Evolutionary conservation across 2,329 filamentous ascomycete species (phyloP).

Genomic region (Bipolaris sorokiniana): DNA sequence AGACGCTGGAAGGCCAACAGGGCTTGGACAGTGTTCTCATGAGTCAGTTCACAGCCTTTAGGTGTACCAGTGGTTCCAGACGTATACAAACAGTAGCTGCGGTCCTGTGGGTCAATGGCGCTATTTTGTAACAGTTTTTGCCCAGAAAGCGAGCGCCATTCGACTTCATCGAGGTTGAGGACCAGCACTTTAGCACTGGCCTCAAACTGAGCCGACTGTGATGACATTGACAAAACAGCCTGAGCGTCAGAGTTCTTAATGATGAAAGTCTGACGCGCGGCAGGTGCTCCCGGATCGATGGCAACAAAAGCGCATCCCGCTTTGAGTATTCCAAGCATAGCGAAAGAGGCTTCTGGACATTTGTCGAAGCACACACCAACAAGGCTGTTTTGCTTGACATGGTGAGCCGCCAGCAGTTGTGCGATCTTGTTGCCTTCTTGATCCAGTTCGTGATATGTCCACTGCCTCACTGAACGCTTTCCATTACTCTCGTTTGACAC

Average conservation of each 20-base stretch:
- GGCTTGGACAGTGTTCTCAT: conserved; percentile 86
- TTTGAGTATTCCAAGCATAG: conserved; percentile 82
- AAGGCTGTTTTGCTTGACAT: conserved; percentile 63
- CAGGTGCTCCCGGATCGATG: conserved; percentile 75
- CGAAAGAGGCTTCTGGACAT: conserved; percentile 81
- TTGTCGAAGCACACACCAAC: conserved; percentile 84
- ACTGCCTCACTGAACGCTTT: conserved; percentile 59
- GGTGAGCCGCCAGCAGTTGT: conserved; percentile 62
- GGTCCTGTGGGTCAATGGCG: conserved; percentile 57
- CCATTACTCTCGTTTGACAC: conserved; percentile 61
- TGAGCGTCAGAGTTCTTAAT: conserved; percentile 72
- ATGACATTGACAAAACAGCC: conserved; percentile 65
- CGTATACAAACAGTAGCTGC: conserved; percentile 85
- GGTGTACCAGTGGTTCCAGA: conserved; percentile 86
- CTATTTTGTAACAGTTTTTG: conserved; percentile 37
- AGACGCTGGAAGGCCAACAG: conserved; percentile 85
- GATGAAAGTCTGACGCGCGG: conserved; percentile 77
- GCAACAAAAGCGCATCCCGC: conserved; percentile 82
- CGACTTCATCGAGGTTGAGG: conserved; percentile 55
- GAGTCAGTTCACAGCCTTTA: conserved; percentile 86
- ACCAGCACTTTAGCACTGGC: conserved; percentile 46
- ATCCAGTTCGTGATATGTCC: conserved; percentile 79
- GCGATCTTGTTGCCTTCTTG: conserved; percentile 74
- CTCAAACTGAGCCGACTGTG: conserved; percentile 51
- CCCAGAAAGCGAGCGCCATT: conserved; percentile 44